Evolutionary conservation across 495 filamentous ascomycete genomes (phyloP), one percentile per base, ranked within the genome.

Genomic region (Cercophora sp.): DNA sequence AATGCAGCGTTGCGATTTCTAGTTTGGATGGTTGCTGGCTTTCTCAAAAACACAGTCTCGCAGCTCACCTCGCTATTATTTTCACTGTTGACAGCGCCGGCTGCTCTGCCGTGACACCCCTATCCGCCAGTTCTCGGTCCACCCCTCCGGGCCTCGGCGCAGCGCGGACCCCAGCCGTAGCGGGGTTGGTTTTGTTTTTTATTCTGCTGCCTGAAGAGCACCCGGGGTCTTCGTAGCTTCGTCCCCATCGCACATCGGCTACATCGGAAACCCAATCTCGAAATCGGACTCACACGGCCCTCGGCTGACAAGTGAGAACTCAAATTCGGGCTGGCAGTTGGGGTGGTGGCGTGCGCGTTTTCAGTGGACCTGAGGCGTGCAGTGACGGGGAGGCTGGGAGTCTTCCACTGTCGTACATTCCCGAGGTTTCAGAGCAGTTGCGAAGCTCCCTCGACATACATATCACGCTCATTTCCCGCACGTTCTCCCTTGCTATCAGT

Each of bases 121-220:
- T n/a, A n/a, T n/a, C n/a, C n/a, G n/a, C n/a, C n/a, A n/a, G n/a
- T n/a, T n/a, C 26, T 45, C 40, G 47, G 41, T 42, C 40, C 40
- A 40, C 48, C 10, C 22, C 16, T 39, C 36, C 18, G 32, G 47
- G 31, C n/a, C n/a, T n/a, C n/a, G n/a, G n/a, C n/a, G n/a, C n/a
- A n/a, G n/a, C n/a, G 47, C 15, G 11, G 13, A 4, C 31, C 32
- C 22, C 10, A 36, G 22, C 22, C 20, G 9, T 19, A 39, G 13
- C 8, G 9, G 3, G 26, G 27, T 25, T 25, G 18, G 8, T 44
- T 49, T 45, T 31, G 29, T 20, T 44, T 20, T 51, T 56, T 51
- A 56, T 56, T 51, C 47, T 56, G 54, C 34, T 56, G 54, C 54
- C 54, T 56, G 54, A 47, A 51, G 29, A 20, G 22, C n/a, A 40